Conservation (phyloP, 345 rosid species). For the Balakata baccata region DNA sequence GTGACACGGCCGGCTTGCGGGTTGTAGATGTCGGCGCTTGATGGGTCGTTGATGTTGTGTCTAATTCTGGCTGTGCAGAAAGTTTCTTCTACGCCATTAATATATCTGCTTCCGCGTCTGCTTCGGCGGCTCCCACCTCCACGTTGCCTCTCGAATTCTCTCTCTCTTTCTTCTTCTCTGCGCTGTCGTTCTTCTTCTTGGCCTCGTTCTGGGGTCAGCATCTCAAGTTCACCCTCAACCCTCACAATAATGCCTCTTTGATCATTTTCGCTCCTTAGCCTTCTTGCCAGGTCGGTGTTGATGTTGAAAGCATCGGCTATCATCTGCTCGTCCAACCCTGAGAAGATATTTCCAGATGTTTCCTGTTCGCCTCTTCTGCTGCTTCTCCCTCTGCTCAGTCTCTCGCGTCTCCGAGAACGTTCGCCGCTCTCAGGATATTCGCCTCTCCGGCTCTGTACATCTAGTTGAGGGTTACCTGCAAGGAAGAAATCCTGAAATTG, state of each 20-base stretch:
- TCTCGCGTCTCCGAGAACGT: not conserved
- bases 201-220: conserved; percentile 23
- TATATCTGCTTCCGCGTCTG: not conserved
- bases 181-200: conserved; percentile 13
- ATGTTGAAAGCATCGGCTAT: conserved; percentile 47
- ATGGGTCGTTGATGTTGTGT: conserved; percentile 48
- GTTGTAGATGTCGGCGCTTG: conserved; percentile 50
- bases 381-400: not conserved
- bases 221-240: conserved; percentile 35
- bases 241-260: conserved; percentile 55
- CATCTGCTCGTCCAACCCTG: conserved; percentile 40
- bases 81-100: conserved; percentile 60
- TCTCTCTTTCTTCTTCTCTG: not conserved
- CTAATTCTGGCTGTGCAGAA: conserved; percentile 45
- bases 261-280: conserved; percentile 39
- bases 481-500: conserved; percentile 43
- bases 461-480: conserved; percentile 44
- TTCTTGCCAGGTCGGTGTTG: conserved; percentile 41
- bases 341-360: conserved; percentile 34
- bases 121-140: not conserved
- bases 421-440: no score
- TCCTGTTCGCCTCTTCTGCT: conserved; percentile 14
- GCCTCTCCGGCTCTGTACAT: conserved; percentile 13
- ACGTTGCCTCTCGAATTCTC: not conserved
- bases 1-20: conserved; percentile 62